Evolutionary conservation across 768 basidiomycete genomes (phyloP), one percentile per base, ranked within the genome.

Genomic region (Psilocybe azurescens): DNA sequence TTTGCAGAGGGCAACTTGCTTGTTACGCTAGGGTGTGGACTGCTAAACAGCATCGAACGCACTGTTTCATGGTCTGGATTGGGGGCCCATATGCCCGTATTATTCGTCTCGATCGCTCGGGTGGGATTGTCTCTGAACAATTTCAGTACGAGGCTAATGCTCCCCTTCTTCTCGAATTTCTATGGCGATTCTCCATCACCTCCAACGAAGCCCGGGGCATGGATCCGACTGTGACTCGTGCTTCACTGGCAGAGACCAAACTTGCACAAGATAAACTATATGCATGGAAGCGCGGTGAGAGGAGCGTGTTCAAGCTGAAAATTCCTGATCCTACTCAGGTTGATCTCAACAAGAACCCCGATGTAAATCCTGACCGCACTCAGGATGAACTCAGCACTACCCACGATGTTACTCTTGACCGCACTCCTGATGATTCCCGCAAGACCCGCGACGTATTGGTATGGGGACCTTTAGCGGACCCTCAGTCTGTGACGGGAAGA

Each of bases 101-200:
- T 38, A 65, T 79, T 18, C 68, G 71, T 3, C 68, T 70, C 62
- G 78, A 79, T 56, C 70, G 77, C 2, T 62, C 74, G 2, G 78
- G 75, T 6, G 66, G 63, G 0, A 64, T 78, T 13, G 74, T 76
- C 5, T 65, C 76, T 0, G 58, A 61, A 29, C n/a, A 53, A 0
- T 75, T 79, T 66, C 59, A 72, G 49, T 69, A 70, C 28, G 51
- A 56, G 4, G 10, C 61, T 4, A n/a, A 72, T 0, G 64, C 67
- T 11, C 8, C 63, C 10, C 20, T 59, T 0, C 64, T 80, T 1
- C 61, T 68, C 13, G 65, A 72, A 3, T 78, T 77, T 58, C 56
- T 78, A 7, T 73, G 70, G 69, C 68, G 69, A 24, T 3, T 77
- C 74, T 59, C 44, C 64, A 11, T 56, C 66, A 16, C 50, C 67